Evolutionary conservation across 306 rosid genomes (phyloP).

Genomic region (Gillenia trifoliata): DNA sequence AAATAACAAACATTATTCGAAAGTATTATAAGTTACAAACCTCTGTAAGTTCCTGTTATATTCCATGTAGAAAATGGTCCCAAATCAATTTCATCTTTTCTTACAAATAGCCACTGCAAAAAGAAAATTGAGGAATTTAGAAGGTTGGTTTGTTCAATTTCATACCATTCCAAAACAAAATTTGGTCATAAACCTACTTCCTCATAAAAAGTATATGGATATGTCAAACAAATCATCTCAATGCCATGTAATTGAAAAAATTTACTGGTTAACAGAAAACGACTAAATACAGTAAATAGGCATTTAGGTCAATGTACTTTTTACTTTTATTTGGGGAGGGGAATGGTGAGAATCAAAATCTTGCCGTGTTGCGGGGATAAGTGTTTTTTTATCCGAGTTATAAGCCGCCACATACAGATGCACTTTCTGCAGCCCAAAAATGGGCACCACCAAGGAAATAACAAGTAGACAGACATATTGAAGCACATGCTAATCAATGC

Average conservation of each 20-base stretch:
- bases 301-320: not conserved
- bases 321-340: not conserved
- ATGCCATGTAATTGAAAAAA: not conserved
- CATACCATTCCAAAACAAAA: conserved; percentile 7
- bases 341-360: not conserved
- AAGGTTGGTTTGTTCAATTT: conserved; percentile 18
- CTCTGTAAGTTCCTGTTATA: conserved; percentile 94
- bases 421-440: not conserved
- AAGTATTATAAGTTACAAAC: conserved; percentile 35
- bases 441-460: not conserved
- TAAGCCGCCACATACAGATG: not conserved
- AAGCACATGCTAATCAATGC: not conserved
- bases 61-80: conserved; percentile 95
- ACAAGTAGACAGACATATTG: not conserved
- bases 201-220: not conserved
- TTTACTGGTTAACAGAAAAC: not conserved
- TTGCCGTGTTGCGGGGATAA: not conserved
- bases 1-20: not conserved
- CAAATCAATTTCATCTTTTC: conserved; percentile 74
- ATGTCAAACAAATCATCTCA: not conserved
- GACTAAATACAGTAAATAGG: not conserved
- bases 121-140: conserved; percentile 20
- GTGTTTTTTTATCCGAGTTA: not conserved
- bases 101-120: conserved; percentile 85
- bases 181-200: conserved; percentile 1